phyloP scores from a whole-genome alignment of 441 rosid species.

The California macrophylla region DNA sequence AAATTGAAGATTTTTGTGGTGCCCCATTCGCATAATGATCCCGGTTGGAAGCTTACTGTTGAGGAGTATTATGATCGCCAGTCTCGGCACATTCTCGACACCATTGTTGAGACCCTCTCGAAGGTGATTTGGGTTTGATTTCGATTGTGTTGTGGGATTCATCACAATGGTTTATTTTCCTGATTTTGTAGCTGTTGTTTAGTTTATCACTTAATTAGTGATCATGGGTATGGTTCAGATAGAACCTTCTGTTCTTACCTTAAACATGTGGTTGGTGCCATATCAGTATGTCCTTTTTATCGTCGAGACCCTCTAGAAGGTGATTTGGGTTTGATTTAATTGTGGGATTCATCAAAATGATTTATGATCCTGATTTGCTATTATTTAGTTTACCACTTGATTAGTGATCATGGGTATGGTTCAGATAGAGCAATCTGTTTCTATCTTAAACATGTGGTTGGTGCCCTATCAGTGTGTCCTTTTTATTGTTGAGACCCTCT shows the following conservation, averaged over 20 bases:
- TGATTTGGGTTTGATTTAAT: neutral
- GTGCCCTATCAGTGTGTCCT: neutral
- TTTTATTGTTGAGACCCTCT: conserved; percentile 56
- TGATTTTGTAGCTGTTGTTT: neutral
- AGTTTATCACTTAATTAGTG: neutral
- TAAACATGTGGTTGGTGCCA: neutral
- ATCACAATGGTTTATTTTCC: neutral
- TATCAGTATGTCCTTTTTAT: neutral
- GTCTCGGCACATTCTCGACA: conserved; percentile 68
- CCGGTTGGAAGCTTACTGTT: conserved; percentile 93
- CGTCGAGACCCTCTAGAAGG: no score
- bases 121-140: conserved; percentile 34
- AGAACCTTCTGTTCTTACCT: neutral
- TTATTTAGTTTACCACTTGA: neutral
- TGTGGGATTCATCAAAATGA: neutral
- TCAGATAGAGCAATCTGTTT: neutral
- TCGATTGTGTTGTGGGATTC: neutral
- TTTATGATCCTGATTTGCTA: neutral
- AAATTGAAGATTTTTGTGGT: conserved; percentile 75
- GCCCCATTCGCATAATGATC: conserved; percentile 98
- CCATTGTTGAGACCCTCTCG: conserved; percentile 70
- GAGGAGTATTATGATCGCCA: conserved; percentile 87
- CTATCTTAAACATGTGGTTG: neutral
- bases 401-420: neutral
- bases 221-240: neutral